Evolutionary conservation across 164 flowering plant genomes (phyloP).

Genomic region (Cinnamomum chago): DNA sequence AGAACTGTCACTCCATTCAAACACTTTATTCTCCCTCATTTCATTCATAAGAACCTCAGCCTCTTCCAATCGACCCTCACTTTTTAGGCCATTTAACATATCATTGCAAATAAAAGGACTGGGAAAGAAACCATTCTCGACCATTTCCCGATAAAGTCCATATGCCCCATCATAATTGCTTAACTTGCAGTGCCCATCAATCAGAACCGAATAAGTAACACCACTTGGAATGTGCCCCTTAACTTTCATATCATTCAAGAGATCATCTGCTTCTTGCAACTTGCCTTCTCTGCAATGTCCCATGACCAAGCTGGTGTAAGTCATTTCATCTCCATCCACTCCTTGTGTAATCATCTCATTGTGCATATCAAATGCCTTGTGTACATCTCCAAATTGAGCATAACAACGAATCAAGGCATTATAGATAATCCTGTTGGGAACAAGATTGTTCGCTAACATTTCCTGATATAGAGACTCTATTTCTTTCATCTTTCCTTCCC

Average conservation of each 20-base stretch:
- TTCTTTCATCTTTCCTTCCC: slow-evolving; percentile 26
- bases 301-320: slow-evolving; percentile 53
- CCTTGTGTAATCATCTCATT: slow-evolving; percentile 44
- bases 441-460: slow-evolving; percentile 39
- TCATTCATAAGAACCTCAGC: slow-evolving; percentile 40
- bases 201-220: slow-evolving; percentile 45
- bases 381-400: slow-evolving; percentile 42
- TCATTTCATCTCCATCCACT: slow-evolving; percentile 40
- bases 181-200: slow-evolving; percentile 48
- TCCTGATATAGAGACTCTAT: slow-evolving; percentile 46
- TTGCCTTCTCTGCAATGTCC: slow-evolving; percentile 44
- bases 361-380: slow-evolving; percentile 42
- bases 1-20: slow-evolving; percentile 1
- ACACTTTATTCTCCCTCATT: slow-evolving; percentile 35
- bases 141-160: slow-evolving; percentile 59
- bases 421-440: slow-evolving; percentile 48
- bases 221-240: slow-evolving; percentile 41
- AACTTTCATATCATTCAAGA: slow-evolving; percentile 49
- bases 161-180: slow-evolving; percentile 50
- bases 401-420: slow-evolving; percentile 48
- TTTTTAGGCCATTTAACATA: slow-evolving; percentile 47
- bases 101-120: slow-evolving; percentile 24
- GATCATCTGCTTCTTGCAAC: slow-evolving; percentile 33
- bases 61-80: slow-evolving; percentile 46
- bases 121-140: slow-evolving; percentile 38